These are phyloP conservation scores for Vitis riparia DNA, from an alignment of 164 flowering plant species.

Conservation along the genomic window DNA sequence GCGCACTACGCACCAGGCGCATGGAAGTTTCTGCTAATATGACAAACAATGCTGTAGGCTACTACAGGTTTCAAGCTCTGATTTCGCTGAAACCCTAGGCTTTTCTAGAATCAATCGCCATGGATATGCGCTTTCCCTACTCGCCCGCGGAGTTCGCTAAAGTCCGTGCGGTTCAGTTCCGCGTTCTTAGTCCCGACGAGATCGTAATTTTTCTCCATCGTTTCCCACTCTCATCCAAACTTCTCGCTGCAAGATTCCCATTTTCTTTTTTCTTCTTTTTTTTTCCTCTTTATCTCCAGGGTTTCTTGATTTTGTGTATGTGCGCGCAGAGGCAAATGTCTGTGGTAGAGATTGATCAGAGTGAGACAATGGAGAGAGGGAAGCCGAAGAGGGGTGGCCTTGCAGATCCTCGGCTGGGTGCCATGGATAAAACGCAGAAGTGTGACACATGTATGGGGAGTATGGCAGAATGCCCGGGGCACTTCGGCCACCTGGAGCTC, in stretches of 20 bases:
- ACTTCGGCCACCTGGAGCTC: constrained; percentile 95
- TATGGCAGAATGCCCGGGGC: constrained; percentile 99
- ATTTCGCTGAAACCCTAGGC: constrained; percentile 6
- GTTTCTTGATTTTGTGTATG: constrained; percentile 2
- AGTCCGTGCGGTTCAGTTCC: constrained; percentile 73
- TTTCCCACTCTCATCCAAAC: too few relatives aligned
- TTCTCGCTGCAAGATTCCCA: too few relatives aligned
- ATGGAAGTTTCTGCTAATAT: too few relatives aligned
- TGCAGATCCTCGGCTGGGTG: constrained; percentile 87
- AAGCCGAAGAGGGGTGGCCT: constrained; percentile 88
- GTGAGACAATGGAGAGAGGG: constrained; percentile 94
- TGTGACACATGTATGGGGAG: constrained; percentile 96
- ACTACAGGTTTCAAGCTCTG: too few relatives aligned
- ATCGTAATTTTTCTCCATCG: constrained; percentile 41
- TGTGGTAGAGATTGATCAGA: constrained; percentile 84
- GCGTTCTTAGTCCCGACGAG: constrained; percentile 77
- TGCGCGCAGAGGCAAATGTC: constrained; percentile 94
- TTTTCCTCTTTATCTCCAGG: neutral
- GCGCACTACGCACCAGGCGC: too few relatives aligned
- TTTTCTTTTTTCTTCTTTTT: neutral
- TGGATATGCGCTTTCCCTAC: constrained; percentile 69
- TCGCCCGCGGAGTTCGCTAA: constrained; percentile 85
- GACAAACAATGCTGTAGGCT: neutral
- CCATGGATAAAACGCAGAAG: constrained; percentile 91
- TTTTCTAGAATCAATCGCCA: constrained; percentile 26